A percentile compares a stretch with the other conserved stretches of the same genome.
phyloP scores from a whole-genome alignment of 2,329 filamentous ascomycete genomes.

The Botrytis pseudocinerea region DNA sequence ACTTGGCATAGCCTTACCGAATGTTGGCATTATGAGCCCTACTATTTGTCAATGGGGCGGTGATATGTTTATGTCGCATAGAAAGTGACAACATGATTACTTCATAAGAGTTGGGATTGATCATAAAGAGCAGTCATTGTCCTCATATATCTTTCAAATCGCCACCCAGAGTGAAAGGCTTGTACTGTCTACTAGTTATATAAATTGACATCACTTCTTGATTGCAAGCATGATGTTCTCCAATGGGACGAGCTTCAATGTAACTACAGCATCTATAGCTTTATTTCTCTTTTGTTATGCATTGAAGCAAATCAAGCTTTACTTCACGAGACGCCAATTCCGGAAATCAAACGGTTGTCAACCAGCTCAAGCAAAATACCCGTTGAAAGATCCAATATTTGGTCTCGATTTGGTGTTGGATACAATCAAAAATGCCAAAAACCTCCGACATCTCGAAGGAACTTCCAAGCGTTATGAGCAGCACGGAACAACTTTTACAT shows the following conservation, averaged over 20 bases:
- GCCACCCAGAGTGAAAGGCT: not conserved
- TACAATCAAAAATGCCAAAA: constrained; percentile 44
- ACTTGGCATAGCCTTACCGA: not conserved
- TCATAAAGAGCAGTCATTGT: not conserved
- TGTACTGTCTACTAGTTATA: not conserved
- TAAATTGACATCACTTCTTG: not conserved
- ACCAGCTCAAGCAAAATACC: constrained; percentile 45
- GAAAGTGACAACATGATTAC: not conserved
- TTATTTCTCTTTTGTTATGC: not conserved
- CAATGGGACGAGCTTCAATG: not conserved
- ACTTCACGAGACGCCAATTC: constrained; percentile 18
- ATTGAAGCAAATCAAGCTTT: not conserved
- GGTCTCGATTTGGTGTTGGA: constrained; percentile 50
- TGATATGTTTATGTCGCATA: not conserved
- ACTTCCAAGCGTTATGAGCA: constrained; percentile 7
- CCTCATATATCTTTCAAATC: not conserved
- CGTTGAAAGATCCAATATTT: constrained; percentile 54
- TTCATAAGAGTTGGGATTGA: not conserved
- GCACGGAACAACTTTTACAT: constrained; percentile 16
- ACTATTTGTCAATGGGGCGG: not conserved
- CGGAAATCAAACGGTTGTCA: constrained; percentile 46
- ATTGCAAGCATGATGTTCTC: not conserved
- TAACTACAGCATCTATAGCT: not conserved
- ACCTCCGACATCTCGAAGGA: constrained; percentile 18
- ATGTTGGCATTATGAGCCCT: not conserved